Evolutionary conservation across 2,329 filamentous ascomycete genomes (phyloP).

Genomic region (Aspergillus candidus): DNA sequence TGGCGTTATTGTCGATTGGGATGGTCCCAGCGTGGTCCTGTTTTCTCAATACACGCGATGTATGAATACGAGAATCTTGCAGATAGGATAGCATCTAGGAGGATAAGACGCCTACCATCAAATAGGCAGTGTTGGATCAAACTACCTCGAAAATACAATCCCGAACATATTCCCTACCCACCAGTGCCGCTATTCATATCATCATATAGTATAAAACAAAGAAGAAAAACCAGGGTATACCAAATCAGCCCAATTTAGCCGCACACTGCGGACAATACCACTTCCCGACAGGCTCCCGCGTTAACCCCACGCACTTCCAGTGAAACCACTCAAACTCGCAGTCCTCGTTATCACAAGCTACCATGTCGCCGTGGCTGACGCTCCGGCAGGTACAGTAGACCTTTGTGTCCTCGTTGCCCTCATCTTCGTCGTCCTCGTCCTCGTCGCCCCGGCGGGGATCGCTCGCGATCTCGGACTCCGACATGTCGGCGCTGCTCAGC

Average conservation of each 20-base stretch:
- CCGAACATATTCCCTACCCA: too few species aligned
- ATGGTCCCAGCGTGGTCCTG: slow-evolving; percentile 5
- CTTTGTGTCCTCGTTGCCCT: slow-evolving; percentile 53
- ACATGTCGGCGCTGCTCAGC: slow-evolving; percentile 46
- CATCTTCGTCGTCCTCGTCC: slow-evolving; percentile 45
- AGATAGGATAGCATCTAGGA: too few species aligned
- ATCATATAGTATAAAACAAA: too few species aligned
- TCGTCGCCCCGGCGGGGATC: slow-evolving; percentile 28
- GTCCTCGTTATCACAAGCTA: slow-evolving; percentile 60
- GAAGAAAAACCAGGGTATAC: background rate
- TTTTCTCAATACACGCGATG: slow-evolving; percentile 7
- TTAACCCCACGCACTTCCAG: slow-evolving; percentile 57
- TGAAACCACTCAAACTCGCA: slow-evolving; percentile 64
- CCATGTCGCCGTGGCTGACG: slow-evolving; percentile 62
- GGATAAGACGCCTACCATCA: too few species aligned
- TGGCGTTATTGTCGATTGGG: slow-evolving; percentile 27
- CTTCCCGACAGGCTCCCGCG: slow-evolving; percentile 52
- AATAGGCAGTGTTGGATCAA: too few species aligned
- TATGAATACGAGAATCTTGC: background rate
- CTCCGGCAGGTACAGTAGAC: slow-evolving; percentile 62
- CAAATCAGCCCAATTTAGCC: slow-evolving; percentile 34
- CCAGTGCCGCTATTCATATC: too few species aligned
- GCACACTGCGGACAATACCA: slow-evolving; percentile 53
- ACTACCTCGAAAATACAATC: too few species aligned
- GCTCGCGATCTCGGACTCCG: slow-evolving; percentile 40